Conservation (phyloP, 1,284 basidiomycete species). For the Entoloma clypeatum region DNA sequence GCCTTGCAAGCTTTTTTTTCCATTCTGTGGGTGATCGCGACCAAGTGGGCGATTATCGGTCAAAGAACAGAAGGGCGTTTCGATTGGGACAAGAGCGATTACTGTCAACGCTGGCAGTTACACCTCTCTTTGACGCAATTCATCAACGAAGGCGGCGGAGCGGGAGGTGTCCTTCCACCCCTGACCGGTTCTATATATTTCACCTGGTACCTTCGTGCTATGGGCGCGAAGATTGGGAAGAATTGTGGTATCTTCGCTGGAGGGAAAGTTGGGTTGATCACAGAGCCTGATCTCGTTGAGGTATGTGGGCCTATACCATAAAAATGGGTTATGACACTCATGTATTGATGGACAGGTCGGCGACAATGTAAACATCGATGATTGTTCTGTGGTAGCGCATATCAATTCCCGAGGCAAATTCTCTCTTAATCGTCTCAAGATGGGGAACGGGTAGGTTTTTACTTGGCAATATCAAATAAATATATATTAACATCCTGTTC, state of each 20-base stretch:
- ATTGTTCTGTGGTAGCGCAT: conserved; percentile 44
- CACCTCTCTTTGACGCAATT: conserved; percentile 35
- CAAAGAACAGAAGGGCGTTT: conserved; percentile 34
- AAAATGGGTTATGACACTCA: not conserved
- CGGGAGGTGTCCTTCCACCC: conserved; percentile 36
- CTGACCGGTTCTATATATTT: conserved; percentile 38
- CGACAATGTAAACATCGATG: conserved; percentile 38
- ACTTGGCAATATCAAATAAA: not conserved
- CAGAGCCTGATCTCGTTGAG: conserved; percentile 42
- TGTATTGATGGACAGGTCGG: conserved; percentile 29
- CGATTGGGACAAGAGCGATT: conserved; percentile 42
- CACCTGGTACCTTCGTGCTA: conserved; percentile 40
- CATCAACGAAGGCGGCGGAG: conserved; percentile 37
- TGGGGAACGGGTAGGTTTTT: conserved; percentile 33
- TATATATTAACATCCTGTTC: conserved; percentile 2
- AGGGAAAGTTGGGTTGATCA: conserved; percentile 39
- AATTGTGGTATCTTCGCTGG: conserved; percentile 38
- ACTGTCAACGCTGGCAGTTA: conserved; percentile 46
- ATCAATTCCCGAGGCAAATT: conserved; percentile 45
- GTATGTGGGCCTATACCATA: conserved; percentile 18
- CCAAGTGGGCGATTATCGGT: conserved; percentile 41
- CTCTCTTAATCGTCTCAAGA: conserved; percentile 38
- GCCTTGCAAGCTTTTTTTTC: conserved; percentile 33
- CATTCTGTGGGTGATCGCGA: conserved; percentile 36
- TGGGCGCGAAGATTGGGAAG: conserved; percentile 41